These are phyloP conservation scores for Lecanicillium sp. DNA, from an alignment of 2,329 filamentous ascomycete genomes.

Conservation along the genomic window DNA sequence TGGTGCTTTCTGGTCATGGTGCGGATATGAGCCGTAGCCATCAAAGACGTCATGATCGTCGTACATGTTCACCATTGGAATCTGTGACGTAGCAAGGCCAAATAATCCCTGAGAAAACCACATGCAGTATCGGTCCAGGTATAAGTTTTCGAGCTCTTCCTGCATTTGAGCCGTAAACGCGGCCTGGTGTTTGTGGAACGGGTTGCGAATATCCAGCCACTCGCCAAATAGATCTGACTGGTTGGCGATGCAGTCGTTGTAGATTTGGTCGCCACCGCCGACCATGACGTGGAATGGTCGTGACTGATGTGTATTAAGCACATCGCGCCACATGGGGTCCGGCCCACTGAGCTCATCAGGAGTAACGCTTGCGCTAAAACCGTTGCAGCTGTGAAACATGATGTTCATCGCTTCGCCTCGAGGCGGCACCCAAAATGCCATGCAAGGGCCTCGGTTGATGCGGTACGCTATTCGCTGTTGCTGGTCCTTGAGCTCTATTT, in stretches of 20 bases:
- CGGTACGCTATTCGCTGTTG: conserved; percentile 90
- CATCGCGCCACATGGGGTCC: conserved; percentile 94
- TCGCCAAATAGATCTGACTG: conserved; percentile 70
- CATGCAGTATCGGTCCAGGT: conserved; percentile 78
- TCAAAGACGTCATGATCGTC: conserved; percentile 92
- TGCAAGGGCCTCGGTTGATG: conserved; percentile 83
- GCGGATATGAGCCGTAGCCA: conserved; percentile 87
- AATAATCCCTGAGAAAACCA: conserved; percentile 98
- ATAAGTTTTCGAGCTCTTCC: conserved; percentile 80
- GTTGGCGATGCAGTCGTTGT: conserved; percentile 78
- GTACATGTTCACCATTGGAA: conserved; percentile 97
- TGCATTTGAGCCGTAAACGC: conserved; percentile 78
- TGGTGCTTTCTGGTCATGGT: conserved; percentile 83
- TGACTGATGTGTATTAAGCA: conserved; percentile 84
- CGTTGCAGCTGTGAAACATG: conserved; percentile 98
- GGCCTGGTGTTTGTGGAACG: conserved; percentile 68
- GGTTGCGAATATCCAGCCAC: conserved; percentile 78
- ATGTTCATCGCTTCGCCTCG: conserved; percentile 87
- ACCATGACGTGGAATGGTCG: conserved; percentile 97
- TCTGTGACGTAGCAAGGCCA: conserved; percentile 84
- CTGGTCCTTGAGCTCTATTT: conserved; percentile 71
- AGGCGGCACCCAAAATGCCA: conserved; percentile 91
- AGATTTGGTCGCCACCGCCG: conserved; percentile 93
- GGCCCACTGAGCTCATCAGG: conserved; percentile 79
- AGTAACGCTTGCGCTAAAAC: conserved; percentile 77